Evolutionary conservation across 2,329 filamentous ascomycete genomes (phyloP).

Genomic region (Graphiopsis chlorocephala): DNA sequence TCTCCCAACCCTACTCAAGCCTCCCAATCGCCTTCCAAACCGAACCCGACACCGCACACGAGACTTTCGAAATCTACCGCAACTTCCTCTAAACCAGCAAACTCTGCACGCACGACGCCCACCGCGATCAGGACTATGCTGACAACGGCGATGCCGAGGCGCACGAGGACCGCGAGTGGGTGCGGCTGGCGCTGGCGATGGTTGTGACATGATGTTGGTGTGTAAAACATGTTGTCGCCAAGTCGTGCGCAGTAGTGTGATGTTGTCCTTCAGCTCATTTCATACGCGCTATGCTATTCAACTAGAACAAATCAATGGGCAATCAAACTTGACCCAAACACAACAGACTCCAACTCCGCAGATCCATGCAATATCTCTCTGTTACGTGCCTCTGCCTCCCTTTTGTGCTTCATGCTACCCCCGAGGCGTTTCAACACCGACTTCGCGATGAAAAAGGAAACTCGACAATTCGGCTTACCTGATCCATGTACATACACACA

Average conservation of each 20-base stretch:
- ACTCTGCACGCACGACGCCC: not conserved
- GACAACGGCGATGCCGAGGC: conserved; percentile 2
- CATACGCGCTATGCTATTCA: not conserved
- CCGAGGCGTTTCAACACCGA: not conserved
- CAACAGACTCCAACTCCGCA: not conserved
- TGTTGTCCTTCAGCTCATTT: not conserved
- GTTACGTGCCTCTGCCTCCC: not conserved
- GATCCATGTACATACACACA: no score
- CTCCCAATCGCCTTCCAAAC: not conserved
- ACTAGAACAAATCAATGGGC: not conserved
- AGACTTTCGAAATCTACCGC: conserved; percentile 24
- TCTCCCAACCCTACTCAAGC: not conserved
- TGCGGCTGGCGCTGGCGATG: conserved; percentile 17
- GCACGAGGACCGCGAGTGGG: conserved; percentile 23
- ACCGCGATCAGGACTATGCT: conserved; percentile 15
- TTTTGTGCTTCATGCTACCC: not conserved
- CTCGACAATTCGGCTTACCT: not conserved
- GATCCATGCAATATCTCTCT: not conserved
- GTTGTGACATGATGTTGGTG: not conserved
- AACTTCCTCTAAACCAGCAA: conserved; percentile 26
- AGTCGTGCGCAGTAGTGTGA: not conserved
- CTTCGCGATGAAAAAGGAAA: not conserved
- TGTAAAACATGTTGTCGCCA: not conserved
- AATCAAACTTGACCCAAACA: not conserved
- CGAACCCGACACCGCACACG: not conserved